These are phyloP conservation scores for Cutaneotrichosporon sp. DNA, from an alignment of 1,284 basidiomycete genomes.

Conservation along the genomic window DNA sequence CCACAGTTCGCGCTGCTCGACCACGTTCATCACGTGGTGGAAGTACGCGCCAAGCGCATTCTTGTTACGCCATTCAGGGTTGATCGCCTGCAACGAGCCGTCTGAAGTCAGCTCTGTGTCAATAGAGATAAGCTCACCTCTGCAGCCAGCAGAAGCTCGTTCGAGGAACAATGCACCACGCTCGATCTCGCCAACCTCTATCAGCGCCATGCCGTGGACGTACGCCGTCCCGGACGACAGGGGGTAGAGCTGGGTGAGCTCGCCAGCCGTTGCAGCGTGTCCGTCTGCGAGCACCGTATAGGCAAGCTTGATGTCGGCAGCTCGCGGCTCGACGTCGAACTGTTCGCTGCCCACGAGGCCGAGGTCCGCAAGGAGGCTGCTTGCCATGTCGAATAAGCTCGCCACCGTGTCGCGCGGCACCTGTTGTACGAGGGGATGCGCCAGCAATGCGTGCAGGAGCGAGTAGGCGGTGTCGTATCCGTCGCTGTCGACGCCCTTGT, in stretches of 20 bases:
- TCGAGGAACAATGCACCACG: slow-evolving; percentile 71
- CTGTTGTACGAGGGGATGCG: slow-evolving; percentile 38
- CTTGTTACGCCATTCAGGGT: slow-evolving; percentile 62
- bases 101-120: slow-evolving; percentile 17
- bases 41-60: slow-evolving; percentile 72
- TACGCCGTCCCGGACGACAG: slow-evolving; percentile 72
- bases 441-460: slow-evolving; percentile 67
- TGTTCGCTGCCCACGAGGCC: slow-evolving; percentile 19
- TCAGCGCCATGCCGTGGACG: slow-evolving; percentile 66
- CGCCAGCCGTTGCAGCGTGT: slow-evolving; percentile 63
- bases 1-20: slow-evolving; percentile 60
- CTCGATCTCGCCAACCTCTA: slow-evolving; percentile 69
- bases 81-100: slow-evolving; percentile 58
- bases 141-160: slow-evolving; percentile 66
- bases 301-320: slow-evolving; percentile 66
- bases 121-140: slow-evolving; percentile 39
- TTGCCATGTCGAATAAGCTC: slow-evolving; percentile 28
- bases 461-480: slow-evolving; percentile 60
- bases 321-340: slow-evolving; percentile 36
- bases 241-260: slow-evolving; percentile 71
- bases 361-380: slow-evolving; percentile 25
- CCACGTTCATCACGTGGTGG: slow-evolving; percentile 69
- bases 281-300: slow-evolving; percentile 66
- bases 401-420: slow-evolving; percentile 59
- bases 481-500: slow-evolving; percentile 30